These are phyloP conservation scores for Solanum microdontum DNA, from an alignment of 257 asterid species.

Conservation along the genomic window DNA sequence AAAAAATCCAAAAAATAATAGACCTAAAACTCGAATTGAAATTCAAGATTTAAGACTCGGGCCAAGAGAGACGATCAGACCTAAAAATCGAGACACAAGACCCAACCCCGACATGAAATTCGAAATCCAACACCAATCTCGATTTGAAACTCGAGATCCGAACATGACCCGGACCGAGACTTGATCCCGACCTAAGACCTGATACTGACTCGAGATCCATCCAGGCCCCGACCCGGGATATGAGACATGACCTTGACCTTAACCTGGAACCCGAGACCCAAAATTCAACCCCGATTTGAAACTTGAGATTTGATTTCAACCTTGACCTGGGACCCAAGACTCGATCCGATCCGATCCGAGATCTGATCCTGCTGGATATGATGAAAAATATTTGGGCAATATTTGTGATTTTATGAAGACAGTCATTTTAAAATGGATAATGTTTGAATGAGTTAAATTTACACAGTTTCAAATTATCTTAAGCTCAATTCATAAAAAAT, in stretches of 20 bases:
- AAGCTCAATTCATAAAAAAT: too few species aligned
- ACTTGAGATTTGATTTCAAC: background rate
- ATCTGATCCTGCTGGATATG: background rate
- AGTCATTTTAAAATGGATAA: background rate
- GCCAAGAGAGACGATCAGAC: background rate
- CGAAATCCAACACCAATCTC: background rate
- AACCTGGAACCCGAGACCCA: too few species aligned
- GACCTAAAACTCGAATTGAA: background rate
- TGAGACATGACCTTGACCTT: too few species aligned
- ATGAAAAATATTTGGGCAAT: background rate
- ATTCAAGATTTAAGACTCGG: background rate
- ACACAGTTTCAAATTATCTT: too few species aligned
- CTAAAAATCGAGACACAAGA: background rate
- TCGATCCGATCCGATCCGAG: background rate
- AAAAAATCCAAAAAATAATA: background rate
- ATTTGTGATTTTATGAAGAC: background rate
- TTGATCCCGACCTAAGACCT: background rate
- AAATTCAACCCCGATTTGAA: background rate
- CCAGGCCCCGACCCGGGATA: background rate
- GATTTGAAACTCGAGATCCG: background rate
- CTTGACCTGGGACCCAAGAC: background rate
- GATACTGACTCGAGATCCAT: background rate
- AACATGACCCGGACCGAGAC: background rate
- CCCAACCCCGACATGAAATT: background rate
- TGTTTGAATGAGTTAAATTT: too few species aligned